Base-by-base conservation (phyloP, 768 basidiomycete species). In the Russula virescens region DNA sequence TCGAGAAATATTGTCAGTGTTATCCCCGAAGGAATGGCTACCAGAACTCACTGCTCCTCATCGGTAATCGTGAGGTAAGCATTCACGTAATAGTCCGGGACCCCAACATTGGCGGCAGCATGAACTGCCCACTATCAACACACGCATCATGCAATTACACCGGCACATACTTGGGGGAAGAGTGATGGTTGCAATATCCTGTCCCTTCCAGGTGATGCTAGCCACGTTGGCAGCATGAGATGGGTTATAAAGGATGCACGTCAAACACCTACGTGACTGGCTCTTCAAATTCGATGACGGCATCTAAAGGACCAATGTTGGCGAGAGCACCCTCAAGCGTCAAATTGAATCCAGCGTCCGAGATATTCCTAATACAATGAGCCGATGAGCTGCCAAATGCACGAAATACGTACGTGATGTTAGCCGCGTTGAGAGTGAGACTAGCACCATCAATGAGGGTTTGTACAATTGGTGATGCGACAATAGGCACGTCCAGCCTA, bases 301-400 rank as follows among this genome's bases (percentile, higher is more conserved):
- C 87, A 73, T 89, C 87, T 55, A 90, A 76, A 23, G 88, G 87
- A 0, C 88, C 88, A 7, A 80, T 72, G 54, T 84, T 81, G 0
- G 82, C 84, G 57, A 87, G 69, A 14, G 85, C 83, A 16, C 86
- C 86, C 23, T 75, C 76, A 6, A 90, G 74, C 2, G 80, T 72
- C 26, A 89, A 72, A 69, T 85, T 80, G 68, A 89, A 89, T 2
- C 88, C 88, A 2, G 78, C 75, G 49, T 89, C 73, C 4, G 83
- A 69, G 38, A 76, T 58, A 63, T 73, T 73, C 18, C 73, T 73
- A 52, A 38, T 40, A 23, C 38, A 38, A 38, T 38, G 3, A 42
- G 23, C 35, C 55, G 16, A 62, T 5, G 18, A 25, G 10, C 19
- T 5, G 2, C 23, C 16, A 26, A 48, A 21, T 11, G 21, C 19